Base-by-base conservation (phyloP, 1,139 yeast species). In the Chernovozyma sophiae-reginae region DNA sequence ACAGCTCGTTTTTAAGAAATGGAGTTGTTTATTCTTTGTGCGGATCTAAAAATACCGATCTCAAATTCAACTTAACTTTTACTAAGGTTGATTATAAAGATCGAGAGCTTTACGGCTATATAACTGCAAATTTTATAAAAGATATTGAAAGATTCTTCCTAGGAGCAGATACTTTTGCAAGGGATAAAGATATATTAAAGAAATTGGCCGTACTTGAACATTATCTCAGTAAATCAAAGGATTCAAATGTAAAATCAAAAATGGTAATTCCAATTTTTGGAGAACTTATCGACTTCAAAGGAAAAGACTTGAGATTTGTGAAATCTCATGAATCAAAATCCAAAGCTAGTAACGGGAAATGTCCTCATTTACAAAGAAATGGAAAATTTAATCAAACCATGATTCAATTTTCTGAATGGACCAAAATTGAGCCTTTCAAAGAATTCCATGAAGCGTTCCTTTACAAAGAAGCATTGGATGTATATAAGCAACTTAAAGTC, bases 371-470 rank as follows among this genome's bases (percentile, higher is more conserved):
- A 7, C 31, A n/a, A 17, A 16, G 18, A 16, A 12, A 17, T 11
- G 18, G 30, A 16, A 19, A 25, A 5, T 22, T 19, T 22, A 11
- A 24, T 10, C 26, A 24, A 22, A 33, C 37, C 1, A 18, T 32
- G 33, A 25, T 56, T 4, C 72, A 67, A 41, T 46, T 67, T n/a
- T 46, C 55, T 7, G 66, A 67, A 40, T 70, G 76, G 76, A 57
- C 67, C 52, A 51, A 53, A 18, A 39, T 68, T 13, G 53, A 57
- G 27, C 74, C 74, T 0, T 66, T 67, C 38, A 46, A 49, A 13
- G 60, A 61, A 39, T 59, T 64, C 36, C 52, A 59, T 27, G 62
- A 58, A 32, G 46, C 56, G 3, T 62, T 47, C 38, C 55, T 60
- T 23, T 35, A 49, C 22, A 51, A 52, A 24, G 38, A 30, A 20